Conservation (phyloP, 306 rosid genomes). For the Dicorynia guianensis region DNA sequence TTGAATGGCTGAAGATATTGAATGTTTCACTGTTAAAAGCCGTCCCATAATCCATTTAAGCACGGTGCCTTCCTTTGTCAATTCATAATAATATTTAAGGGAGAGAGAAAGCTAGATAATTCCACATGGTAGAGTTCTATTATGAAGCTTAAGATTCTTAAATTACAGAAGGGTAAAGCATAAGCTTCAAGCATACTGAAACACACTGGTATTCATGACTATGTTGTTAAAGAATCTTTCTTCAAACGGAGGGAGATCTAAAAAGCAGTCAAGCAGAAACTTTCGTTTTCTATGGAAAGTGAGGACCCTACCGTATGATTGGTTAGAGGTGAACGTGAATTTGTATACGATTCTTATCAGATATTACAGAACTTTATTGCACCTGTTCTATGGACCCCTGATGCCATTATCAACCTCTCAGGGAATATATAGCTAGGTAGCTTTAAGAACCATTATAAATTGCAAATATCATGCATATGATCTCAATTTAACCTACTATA, state of each 20-base stretch:
- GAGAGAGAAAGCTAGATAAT: background rate
- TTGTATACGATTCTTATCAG: background rate
- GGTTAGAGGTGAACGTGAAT: conserved; percentile 39
- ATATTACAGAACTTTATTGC: background rate
- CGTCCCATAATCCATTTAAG: background rate
- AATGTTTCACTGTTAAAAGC: conserved; percentile 37
- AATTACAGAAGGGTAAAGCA: background rate
- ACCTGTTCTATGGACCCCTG: conserved; percentile 1
- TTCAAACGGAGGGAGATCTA: background rate
- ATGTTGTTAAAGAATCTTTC: conserved; percentile 7
- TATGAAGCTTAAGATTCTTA: conserved; percentile 35
- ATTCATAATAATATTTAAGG: conserved; percentile 29
- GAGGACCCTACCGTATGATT: conserved; percentile 44
- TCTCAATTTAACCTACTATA: conserved; percentile 34
- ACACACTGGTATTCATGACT: background rate
- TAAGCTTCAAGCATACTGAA: conserved; percentile 32
- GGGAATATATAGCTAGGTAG: conserved; percentile 29
- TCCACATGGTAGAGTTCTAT: background rate
- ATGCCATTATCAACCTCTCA: background rate
- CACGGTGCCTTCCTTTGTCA: conserved; percentile 35
- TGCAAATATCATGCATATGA: conserved; percentile 31
- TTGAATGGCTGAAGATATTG: conserved; percentile 41
- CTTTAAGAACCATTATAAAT: conserved; percentile 56
- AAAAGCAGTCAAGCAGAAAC: conserved; percentile 16
- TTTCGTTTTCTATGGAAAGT: conserved; percentile 37